These are phyloP conservation scores for Tetrahymena malaccensis DNA, from an alignment of 73 alveolate genomes.

Conservation along the genomic window DNA sequence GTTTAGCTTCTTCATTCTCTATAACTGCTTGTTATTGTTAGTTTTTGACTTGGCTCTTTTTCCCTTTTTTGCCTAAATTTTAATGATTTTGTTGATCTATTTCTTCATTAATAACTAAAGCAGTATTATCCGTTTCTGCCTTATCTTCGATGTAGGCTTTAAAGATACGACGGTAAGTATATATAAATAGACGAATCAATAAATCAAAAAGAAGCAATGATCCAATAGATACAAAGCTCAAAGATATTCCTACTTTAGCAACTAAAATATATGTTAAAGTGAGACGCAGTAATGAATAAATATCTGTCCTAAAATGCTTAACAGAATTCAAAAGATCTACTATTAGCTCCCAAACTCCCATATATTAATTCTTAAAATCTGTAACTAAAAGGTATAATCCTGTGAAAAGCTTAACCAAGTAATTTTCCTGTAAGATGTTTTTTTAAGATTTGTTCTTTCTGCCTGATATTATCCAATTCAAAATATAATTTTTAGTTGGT, in stretches of 20 bases:
- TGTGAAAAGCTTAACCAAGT: neutral
- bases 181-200: neutral
- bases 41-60: neutral
- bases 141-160: neutral
- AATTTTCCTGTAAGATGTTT: neutral
- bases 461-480: neutral
- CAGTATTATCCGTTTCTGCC: neutral
- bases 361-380: neutral
- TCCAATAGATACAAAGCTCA: neutral
- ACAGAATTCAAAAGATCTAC: neutral
- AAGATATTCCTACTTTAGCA: neutral
- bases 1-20: neutral
- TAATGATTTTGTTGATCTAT: neutral
- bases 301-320: neutral
- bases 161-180: neutral
- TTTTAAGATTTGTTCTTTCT: neutral
- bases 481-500: neutral
- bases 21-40: neutral
- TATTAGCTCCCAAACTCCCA: neutral
- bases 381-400: neutral
- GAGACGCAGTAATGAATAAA: neutral
- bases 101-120: neutral
- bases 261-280: neutral
- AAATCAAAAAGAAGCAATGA: neutral
- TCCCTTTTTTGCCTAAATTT: neutral